Conservation (phyloP, 2,329 filamentous ascomycete species). For the Torrubiella hemipterigena region DNA sequence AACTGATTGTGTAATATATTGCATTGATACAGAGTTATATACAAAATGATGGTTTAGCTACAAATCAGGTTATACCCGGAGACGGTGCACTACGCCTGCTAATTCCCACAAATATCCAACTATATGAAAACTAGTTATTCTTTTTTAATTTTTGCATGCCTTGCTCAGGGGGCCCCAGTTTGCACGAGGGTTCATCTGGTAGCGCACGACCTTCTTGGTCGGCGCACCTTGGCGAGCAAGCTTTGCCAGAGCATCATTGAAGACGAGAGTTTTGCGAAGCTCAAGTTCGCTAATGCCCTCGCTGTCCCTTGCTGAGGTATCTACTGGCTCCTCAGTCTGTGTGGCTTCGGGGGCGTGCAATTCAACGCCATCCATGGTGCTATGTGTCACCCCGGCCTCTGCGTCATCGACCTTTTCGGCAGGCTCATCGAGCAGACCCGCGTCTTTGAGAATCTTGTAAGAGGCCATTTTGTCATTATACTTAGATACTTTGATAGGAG, state of each 20-base stretch:
- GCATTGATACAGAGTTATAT: too few relatives aligned
- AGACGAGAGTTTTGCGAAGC: constrained; percentile 49
- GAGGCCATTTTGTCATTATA: constrained; percentile 61
- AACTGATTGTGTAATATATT: too few relatives aligned
- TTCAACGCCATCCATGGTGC: constrained; percentile 28
- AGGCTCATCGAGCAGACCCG: constrained; percentile 21
- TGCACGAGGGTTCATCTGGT: constrained; percentile 78
- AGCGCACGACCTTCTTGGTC: constrained; percentile 65
- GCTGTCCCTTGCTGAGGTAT: constrained; percentile 11
- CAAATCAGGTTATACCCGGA: too few relatives aligned
- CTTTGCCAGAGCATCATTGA: constrained; percentile 66
- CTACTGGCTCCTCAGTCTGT: constrained; percentile 8
- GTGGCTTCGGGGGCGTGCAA: constrained; percentile 6
- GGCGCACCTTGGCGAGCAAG: constrained; percentile 60
- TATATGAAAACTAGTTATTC: too few relatives aligned
- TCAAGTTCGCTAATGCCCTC: constrained; percentile 16
- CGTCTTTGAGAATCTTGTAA: constrained; percentile 48
- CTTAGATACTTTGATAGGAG: constrained; percentile 61
- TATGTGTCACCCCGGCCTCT: constrained; percentile 7
- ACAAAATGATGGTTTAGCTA: too few relatives aligned
- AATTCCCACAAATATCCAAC: too few relatives aligned
- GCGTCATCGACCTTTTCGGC: constrained; percentile 18
- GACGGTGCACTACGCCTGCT: too few relatives aligned
- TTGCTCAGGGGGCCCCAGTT: constrained; percentile 84
- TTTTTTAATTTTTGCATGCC: constrained; percentile 48